Base-by-base conservation (phyloP, 2,329 filamentous ascomycete species). In the Fusarium graminum region DNA sequence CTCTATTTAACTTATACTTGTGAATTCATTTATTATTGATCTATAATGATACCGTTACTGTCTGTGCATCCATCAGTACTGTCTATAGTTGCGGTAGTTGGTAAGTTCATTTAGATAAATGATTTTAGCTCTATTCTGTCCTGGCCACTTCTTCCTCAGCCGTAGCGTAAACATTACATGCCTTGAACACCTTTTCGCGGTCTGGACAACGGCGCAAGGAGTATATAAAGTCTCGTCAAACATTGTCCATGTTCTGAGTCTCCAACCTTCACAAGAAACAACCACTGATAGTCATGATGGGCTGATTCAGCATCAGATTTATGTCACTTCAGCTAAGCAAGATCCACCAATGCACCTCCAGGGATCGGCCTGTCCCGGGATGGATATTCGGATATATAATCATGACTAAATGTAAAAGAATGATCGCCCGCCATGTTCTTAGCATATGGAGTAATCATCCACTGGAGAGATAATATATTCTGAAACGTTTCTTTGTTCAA, bases 331-430 rank as follows among this genome's bases (percentile, higher is more conserved):
- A 61, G 38, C 54, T 55, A 51, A 61, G 58, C 50, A 11, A 61
- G 54, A 57, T 68, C 67, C 69, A 70, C 64, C 11, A 14, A 39
- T 36, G 47, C 42, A 64, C 52, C 29, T 50, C 25, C 53, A 34
- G 41, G 61, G 17, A 7, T n/a, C 43, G 44, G 39, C 54, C 42
- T 47, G 19, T 57, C 36, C 45, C 52, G 45, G 51, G 36, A 59
- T 63, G 71, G 71, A 73, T 65, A 68, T 68, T 68, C 71, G 71
- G 71, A 73, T 72, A 68, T 72, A 63, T 25, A 47, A 38, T 51
- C 30, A 39, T 25, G 56, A 32, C 17, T 16, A 11, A 28, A 25
- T 46, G 26, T 56, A 45, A 65, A 70, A 59, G 41, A 49, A 38
- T 26, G 19, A 44, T 22, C 19, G 25, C 32, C 34, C 43, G 25